Evolutionary conservation across 2,329 filamentous ascomycete species (phyloP).

Genomic region (Diaporthe vexans): DNA sequence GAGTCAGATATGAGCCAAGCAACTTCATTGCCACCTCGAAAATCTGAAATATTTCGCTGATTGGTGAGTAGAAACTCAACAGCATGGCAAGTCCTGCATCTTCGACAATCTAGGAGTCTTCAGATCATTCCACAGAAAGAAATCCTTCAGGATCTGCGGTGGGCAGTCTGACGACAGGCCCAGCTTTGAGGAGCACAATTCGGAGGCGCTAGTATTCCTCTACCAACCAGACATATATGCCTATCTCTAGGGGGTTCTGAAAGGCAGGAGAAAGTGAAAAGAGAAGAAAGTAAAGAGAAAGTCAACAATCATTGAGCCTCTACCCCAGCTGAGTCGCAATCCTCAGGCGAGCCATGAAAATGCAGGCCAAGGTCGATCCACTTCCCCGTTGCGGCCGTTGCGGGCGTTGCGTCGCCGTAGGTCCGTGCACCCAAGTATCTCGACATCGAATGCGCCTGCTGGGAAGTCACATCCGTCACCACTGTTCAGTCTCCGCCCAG

Average conservation of each 20-base stretch:
- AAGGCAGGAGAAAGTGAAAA: too few species aligned
- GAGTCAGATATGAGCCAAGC: too few species aligned
- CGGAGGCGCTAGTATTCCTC: background rate
- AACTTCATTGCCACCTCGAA: too few species aligned
- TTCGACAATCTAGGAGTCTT: background rate
- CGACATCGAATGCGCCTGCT: conserved; percentile 5
- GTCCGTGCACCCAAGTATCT: conserved; percentile 21
- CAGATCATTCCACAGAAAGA: background rate
- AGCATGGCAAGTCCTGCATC: background rate
- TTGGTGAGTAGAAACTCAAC: too few species aligned
- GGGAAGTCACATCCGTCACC: conserved; percentile 13
- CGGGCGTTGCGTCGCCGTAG: background rate
- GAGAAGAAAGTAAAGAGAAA: too few species aligned
- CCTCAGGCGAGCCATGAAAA: background rate
- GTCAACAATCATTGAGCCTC: too few species aligned
- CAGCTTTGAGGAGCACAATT: background rate
- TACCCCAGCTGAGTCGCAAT: background rate
- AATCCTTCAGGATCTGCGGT: background rate
- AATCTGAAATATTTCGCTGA: background rate
- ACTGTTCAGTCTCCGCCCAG: conserved; percentile 1
- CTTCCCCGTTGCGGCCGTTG: background rate
- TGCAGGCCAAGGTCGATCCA: conserved; percentile 8
- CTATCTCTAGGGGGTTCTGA: too few species aligned
- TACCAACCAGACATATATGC: background rate
- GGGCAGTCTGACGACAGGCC: background rate